phyloP scores from a whole-genome alignment of 2,329 filamentous ascomycete species.

The Nemania sp. region DNA sequence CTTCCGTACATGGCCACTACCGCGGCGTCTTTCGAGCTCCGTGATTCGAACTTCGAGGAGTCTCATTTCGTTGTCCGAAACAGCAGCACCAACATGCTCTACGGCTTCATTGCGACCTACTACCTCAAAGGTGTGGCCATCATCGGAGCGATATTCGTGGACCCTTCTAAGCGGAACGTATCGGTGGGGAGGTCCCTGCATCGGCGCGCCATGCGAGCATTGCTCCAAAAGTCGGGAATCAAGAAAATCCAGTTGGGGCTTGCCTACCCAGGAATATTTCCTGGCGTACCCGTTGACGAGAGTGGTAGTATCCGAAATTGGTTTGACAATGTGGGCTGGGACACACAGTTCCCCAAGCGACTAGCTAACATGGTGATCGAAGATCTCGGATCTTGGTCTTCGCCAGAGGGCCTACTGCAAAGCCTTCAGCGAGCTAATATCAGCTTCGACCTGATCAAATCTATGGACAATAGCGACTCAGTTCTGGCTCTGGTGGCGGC shows the following conservation, averaged over 20 bases:
- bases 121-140: slow-evolving; percentile 73
- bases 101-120: slow-evolving; percentile 91
- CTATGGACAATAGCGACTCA: slow-evolving; percentile 73
- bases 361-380: slow-evolving; percentile 72
- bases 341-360: slow-evolving; percentile 63
- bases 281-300: slow-evolving; percentile 72
- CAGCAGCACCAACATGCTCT: slow-evolving; percentile 86
- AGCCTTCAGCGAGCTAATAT: slow-evolving; percentile 74
- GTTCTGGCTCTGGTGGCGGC: slow-evolving; percentile 76
- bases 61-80: slow-evolving; percentile 92
- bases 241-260: slow-evolving; percentile 82
- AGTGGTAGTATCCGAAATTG: slow-evolving; percentile 65
- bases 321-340: slow-evolving; percentile 93
- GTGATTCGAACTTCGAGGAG: slow-evolving; percentile 72
- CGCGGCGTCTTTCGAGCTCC: slow-evolving; percentile 76
- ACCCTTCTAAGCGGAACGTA: slow-evolving; percentile 81
- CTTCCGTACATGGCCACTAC: slow-evolving; percentile 73
- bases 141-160: slow-evolving; percentile 86
- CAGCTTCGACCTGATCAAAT: slow-evolving; percentile 82
- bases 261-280: slow-evolving; percentile 81
- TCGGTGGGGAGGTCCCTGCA: slow-evolving; percentile 91
- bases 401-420: slow-evolving; percentile 76
- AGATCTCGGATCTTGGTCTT: slow-evolving; percentile 72
- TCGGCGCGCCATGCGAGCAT: slow-evolving; percentile 76
- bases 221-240: slow-evolving; percentile 71